These are phyloP conservation scores for Linnemannia elongata DNA, from an alignment of 192 early-diverging fungal species.

Conservation along the genomic window DNA sequence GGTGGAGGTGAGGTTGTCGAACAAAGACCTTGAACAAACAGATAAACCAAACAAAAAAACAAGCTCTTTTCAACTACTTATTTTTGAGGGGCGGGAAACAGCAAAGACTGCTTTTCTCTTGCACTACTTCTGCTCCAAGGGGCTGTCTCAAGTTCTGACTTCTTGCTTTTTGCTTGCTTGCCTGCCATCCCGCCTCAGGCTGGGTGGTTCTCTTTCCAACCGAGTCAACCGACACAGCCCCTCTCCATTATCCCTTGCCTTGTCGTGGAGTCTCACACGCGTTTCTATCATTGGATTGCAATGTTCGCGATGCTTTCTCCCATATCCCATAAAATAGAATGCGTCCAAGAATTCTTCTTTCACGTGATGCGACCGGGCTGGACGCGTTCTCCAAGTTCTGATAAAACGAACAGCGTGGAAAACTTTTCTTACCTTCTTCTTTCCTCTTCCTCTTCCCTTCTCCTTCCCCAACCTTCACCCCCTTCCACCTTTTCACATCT, in stretches of 20 bases:
- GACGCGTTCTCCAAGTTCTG: not conserved
- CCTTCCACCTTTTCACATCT: not conserved
- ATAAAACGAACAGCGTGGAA: conserved; percentile 2
- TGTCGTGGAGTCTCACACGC: not conserved
- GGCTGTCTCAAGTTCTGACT: no score
- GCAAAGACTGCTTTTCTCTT: no score
- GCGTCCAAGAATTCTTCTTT: not conserved
- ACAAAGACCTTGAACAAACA: no score
- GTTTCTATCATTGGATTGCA: not conserved
- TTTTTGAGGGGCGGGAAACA: no score
- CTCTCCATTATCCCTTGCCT: not conserved
- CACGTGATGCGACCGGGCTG: not conserved
- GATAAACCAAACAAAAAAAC: no score
- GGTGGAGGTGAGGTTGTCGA: no score
- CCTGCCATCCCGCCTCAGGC: no score
- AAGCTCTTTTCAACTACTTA: no score
- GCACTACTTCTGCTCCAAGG: no score
- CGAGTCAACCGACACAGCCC: not conserved
- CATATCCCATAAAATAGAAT: not conserved
- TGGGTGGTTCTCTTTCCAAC: no score
- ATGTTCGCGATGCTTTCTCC: not conserved
- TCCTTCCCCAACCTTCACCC: not conserved
- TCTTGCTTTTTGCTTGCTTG: no score
- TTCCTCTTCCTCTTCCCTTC: conserved; percentile 1
- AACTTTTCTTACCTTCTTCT: conserved; percentile 3